phyloP scores from a whole-genome alignment of 176 grass and related monocot genomes.

The Hsuehochloa calcarea region DNA sequence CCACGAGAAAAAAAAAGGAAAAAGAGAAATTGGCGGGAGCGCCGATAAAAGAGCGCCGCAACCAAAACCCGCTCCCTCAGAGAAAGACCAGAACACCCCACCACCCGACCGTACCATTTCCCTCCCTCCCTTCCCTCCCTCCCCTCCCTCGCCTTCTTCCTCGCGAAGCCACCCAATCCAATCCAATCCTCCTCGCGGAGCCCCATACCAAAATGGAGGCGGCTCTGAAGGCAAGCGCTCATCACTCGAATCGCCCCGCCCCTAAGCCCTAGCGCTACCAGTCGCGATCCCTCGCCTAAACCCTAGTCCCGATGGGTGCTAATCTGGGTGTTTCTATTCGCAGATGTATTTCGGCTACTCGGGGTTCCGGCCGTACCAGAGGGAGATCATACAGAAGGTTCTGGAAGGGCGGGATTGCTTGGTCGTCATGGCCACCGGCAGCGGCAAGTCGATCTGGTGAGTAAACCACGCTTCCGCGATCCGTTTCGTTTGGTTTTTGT shows the following conservation, averaged over 20 bases:
- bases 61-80: neutral
- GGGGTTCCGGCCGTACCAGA: slow-evolving; percentile 65
- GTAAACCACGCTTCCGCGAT: neutral
- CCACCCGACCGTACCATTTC: slow-evolving; percentile 4
- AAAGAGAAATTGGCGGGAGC: slow-evolving; percentile 44
- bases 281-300: neutral
- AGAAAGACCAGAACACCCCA: neutral
- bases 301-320: neutral
- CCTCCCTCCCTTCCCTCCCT: neutral
- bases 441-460: slow-evolving; percentile 88
- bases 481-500: neutral
- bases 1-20: neutral
- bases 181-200: neutral
- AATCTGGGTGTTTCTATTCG: neutral
- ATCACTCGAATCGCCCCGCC: neutral
- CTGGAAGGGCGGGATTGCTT: slow-evolving; percentile 69
- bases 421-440: slow-evolving; percentile 95
- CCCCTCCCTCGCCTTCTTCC: slow-evolving; percentile 12
- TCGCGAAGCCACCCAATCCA: neutral
- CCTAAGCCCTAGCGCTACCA: slow-evolving; percentile 1
- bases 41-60: neutral
- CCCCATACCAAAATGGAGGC: slow-evolving; percentile 46
- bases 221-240: slow-evolving; percentile 53
- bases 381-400: slow-evolving; percentile 72
- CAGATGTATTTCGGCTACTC: slow-evolving; percentile 77